Conservation (phyloP, 345 rosid genomes). For the Eutrema yunnanense region DNA sequence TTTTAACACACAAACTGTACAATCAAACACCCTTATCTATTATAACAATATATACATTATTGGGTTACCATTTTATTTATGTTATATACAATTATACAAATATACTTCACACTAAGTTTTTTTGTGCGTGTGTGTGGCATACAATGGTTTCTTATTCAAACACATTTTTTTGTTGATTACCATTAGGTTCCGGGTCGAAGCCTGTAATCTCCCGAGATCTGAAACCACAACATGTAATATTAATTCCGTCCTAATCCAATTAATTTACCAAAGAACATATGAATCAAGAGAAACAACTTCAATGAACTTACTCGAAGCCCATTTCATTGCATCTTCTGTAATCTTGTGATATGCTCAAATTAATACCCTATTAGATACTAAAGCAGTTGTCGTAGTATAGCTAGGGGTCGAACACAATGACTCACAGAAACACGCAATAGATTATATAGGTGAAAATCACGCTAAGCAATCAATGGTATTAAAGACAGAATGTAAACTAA, state of each 20-base stretch:
- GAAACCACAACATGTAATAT: too few relatives aligned
- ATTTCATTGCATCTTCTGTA: constrained; percentile 37
- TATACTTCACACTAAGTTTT: not conserved
- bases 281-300: constrained; percentile 29
- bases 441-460: too few relatives aligned
- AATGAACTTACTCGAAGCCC: constrained; percentile 41
- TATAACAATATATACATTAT: not conserved
- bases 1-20: not conserved
- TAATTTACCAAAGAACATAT: constrained; percentile 1
- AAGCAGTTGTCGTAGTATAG: too few relatives aligned
- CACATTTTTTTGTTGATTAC: not conserved
- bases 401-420: too few relatives aligned
- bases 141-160: not conserved
- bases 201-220: too few relatives aligned
- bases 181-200: too few relatives aligned
- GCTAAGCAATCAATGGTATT: too few relatives aligned
- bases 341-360: too few relatives aligned
- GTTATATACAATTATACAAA: not conserved
- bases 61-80: not conserved
- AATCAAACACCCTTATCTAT: not conserved
- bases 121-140: not conserved
- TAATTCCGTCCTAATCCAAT: not conserved
- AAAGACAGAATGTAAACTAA: too few relatives aligned
- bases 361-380: too few relatives aligned
- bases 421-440: too few relatives aligned